Conservation (phyloP, 148 eudicot genomes). For the Polygonum maritimum region DNA sequence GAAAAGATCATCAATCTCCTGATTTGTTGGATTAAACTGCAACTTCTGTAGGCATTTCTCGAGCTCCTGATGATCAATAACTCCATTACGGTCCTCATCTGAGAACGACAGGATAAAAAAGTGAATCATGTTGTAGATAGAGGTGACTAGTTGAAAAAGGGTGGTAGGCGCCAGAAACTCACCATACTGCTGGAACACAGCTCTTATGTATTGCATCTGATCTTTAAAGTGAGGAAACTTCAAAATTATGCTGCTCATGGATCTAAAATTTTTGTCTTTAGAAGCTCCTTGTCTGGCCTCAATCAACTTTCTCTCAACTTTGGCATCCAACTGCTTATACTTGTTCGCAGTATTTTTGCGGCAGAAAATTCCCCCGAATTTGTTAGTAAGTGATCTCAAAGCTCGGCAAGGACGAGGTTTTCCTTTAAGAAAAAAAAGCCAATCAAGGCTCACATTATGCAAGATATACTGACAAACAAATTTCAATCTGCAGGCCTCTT, state of each 20-base stretch:
- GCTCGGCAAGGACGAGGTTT: constrained; percentile 25
- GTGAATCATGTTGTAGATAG: not conserved
- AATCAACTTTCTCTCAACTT: constrained; percentile 46
- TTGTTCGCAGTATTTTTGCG: constrained; percentile 26
- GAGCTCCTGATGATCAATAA: constrained; percentile 47
- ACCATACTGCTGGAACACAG: constrained; percentile 51
- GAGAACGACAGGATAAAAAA: not conserved
- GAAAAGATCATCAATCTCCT: constrained; percentile 59
- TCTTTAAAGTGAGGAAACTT: constrained; percentile 59
- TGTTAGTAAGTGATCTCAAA: constrained; percentile 35
- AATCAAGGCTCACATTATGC: no score
- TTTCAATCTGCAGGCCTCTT: not conserved
- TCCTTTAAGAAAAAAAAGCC: constrained; percentile 22
- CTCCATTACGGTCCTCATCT: constrained; percentile 53
- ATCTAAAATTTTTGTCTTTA: constrained; percentile 30
- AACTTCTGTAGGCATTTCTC: constrained; percentile 39
- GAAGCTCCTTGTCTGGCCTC: constrained; percentile 40
- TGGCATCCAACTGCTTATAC: constrained; percentile 41
- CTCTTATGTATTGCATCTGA: constrained; percentile 42
- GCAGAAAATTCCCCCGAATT: constrained; percentile 39
- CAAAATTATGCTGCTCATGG: constrained; percentile 55
- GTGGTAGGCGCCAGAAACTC: constrained; percentile 12
- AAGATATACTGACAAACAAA: not conserved
- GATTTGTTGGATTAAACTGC: constrained; percentile 28
- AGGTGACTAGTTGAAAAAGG: no score